These are phyloP conservation scores for Boletus reticuloceps DNA, from an alignment of 768 basidiomycete species.

Conservation along the genomic window DNA sequence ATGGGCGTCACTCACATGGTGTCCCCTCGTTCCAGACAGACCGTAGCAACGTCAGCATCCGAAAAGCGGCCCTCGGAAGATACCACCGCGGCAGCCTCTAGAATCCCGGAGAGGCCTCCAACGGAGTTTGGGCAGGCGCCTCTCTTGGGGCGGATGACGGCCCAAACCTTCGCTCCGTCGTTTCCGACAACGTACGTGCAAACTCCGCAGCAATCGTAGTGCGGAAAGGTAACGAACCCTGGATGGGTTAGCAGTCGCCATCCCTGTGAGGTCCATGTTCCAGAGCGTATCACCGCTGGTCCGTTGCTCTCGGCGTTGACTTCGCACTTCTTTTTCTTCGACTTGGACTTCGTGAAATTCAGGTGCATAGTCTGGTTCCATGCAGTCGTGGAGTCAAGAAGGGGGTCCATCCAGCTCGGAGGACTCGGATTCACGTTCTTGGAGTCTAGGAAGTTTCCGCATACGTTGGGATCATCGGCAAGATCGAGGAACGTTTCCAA, in stretches of 20 bases:
- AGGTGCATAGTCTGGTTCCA: not conserved
- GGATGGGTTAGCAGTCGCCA: slow-evolving; percentile 2
- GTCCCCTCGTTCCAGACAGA: no score
- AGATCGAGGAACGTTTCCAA: no score
- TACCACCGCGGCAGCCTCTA: no score
- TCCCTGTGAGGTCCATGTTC: not conserved
- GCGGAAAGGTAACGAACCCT: not conserved
- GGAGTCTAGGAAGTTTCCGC: no score
- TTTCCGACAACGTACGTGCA: not conserved
- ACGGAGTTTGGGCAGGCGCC: no score
- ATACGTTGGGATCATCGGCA: no score
- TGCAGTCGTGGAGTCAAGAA: not conserved
- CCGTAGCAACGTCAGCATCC: no score
- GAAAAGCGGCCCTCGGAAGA: no score
- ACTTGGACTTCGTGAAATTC: not conserved
- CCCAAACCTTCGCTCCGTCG: not conserved
- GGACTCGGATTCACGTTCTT: no score
- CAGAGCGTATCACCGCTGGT: not conserved
- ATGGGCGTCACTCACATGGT: no score
- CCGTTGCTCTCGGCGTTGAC: not conserved
- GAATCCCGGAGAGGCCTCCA: no score
- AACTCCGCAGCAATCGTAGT: slow-evolving; percentile 4
- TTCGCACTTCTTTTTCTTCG: not conserved
- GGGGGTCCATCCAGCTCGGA: no score
- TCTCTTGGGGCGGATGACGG: not conserved